Conservation (phyloP, 2,329 filamentous ascomycete species). For the Fusarium armeniacum region DNA sequence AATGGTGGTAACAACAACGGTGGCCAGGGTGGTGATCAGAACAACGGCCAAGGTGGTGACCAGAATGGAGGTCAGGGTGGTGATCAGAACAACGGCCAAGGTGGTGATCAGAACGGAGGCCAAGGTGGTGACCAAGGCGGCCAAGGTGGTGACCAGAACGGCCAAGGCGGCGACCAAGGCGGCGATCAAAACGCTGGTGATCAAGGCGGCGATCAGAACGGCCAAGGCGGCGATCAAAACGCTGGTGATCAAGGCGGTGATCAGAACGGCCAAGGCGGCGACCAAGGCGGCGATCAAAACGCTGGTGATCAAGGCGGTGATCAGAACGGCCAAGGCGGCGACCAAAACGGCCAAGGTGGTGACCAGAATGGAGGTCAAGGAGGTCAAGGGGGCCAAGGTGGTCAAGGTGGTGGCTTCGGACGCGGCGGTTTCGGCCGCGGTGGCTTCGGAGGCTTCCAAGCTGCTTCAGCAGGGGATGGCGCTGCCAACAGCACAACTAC, state of each 20-base stretch:
- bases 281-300: slow-evolving; percentile 23
- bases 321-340: slow-evolving; percentile 1
- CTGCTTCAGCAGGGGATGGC: slow-evolving; percentile 31
- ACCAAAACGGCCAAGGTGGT: slow-evolving; percentile 1
- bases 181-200: slow-evolving; percentile 1
- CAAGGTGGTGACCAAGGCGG: slow-evolving; percentile 2
- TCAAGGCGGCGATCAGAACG: slow-evolving; percentile 25
- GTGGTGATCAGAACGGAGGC: slow-evolving; percentile 15
- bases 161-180: slow-evolving; percentile 13
- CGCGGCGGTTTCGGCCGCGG: slow-evolving; percentile 7
- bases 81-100: background rate
- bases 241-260: slow-evolving; percentile 5
- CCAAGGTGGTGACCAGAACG: slow-evolving; percentile 8
- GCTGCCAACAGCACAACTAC: slow-evolving; percentile 33
- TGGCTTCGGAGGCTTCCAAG: slow-evolving; percentile 33
- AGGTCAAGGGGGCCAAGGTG: background rate
- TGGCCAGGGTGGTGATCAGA: slow-evolving; percentile 24
- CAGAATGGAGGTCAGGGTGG: slow-evolving; percentile 24
- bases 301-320: slow-evolving; percentile 1
- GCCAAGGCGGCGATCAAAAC: slow-evolving; percentile 5
- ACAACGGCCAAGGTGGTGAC: slow-evolving; percentile 10
- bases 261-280: slow-evolving; percentile 26
- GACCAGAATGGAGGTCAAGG: too few species aligned
- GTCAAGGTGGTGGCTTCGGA: slow-evolving; percentile 6
- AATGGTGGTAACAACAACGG: slow-evolving; percentile 24